Percentiles rank a stretch among this genome's conserved stretches.
phyloP scores from a whole-genome alignment of 2,329 filamentous ascomycete species.

The Hypoxylon sp. region DNA sequence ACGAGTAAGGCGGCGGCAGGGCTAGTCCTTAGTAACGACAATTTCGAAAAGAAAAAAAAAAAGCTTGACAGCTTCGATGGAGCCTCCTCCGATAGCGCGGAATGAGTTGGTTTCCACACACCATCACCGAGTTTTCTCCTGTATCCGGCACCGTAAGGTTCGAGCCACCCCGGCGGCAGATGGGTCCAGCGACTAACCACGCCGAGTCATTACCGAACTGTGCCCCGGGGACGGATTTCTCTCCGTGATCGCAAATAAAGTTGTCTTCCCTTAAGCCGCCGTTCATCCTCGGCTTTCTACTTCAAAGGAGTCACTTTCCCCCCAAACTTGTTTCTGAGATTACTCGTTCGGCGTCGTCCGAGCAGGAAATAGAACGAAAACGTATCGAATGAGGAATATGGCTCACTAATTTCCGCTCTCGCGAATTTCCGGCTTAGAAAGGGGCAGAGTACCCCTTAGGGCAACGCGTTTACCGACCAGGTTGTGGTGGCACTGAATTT shows the following conservation, averaged over 20 bases:
- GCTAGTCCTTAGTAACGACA: slow-evolving; percentile 17
- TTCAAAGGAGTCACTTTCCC: neutral
- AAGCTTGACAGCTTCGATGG: slow-evolving; percentile 27
- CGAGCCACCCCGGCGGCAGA: slow-evolving; percentile 20
- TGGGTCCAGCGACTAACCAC: slow-evolving; percentile 1
- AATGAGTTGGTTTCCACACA: slow-evolving; percentile 18
- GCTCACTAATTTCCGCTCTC: slow-evolving; percentile 14
- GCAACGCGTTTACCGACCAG: neutral
- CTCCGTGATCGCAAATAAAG: slow-evolving; percentile 12
- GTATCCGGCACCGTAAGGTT: slow-evolving; percentile 16
- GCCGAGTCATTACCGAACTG: slow-evolving; percentile 34
- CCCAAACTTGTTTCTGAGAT: neutral
- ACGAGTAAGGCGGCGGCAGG: slow-evolving; percentile 33
- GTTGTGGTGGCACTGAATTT: neutral
- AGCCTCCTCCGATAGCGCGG: slow-evolving; percentile 21
- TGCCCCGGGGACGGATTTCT: slow-evolving; percentile 11
- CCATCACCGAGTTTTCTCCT: slow-evolving; percentile 42
- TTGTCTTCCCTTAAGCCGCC: slow-evolving; percentile 26
- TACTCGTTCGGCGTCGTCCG: neutral
- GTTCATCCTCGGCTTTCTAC: slow-evolving; percentile 30
- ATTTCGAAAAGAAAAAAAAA: slow-evolving; percentile 11
- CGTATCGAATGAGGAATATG: neutral
- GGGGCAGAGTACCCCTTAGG: slow-evolving; percentile 5
- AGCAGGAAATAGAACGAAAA: slow-evolving; percentile 20
- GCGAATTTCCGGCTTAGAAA: slow-evolving; percentile 3